Conservation (phyloP, 1,284 basidiomycete genomes). For the Microbotryum intermedium region DNA sequence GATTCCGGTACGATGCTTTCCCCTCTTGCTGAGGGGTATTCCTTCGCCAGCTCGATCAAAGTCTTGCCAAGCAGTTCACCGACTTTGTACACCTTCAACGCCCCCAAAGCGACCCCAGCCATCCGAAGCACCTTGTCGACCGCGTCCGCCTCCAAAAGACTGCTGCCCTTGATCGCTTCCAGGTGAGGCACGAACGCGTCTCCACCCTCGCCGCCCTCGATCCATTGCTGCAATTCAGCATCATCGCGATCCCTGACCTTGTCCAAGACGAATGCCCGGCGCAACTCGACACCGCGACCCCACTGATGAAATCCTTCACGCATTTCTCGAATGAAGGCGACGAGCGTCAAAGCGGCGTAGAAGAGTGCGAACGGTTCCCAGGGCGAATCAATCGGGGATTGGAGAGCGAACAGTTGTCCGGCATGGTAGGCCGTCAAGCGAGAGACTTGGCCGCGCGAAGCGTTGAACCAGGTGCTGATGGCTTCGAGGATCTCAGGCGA, state of each 20-base stretch:
- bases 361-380: slow-evolving; percentile 28
- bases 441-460: slow-evolving; percentile 9
- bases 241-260: slow-evolving; percentile 14
- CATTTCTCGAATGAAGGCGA: slow-evolving; percentile 13
- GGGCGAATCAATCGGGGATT: slow-evolving; percentile 10
- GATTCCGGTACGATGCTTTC: too few relatives aligned
- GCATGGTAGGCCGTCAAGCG: slow-evolving; percentile 25
- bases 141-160: slow-evolving; percentile 2
- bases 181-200: background rate
- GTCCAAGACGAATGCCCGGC: slow-evolving; percentile 12
- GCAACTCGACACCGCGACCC: background rate
- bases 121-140: slow-evolving; percentile 3
- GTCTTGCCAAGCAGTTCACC: slow-evolving; percentile 22
- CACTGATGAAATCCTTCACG: background rate
- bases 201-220: background rate
- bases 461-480: slow-evolving; percentile 11
- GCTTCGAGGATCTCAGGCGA: background rate
- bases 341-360: slow-evolving; percentile 21
- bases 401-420: slow-evolving; percentile 22
- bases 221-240: slow-evolving; percentile 3
- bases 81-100: slow-evolving; percentile 22
- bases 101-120: slow-evolving; percentile 3
- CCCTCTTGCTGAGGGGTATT: background rate
- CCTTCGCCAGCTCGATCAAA: slow-evolving; percentile 7
- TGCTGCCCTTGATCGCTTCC: background rate